phyloP scores from a whole-genome alignment of 345 rosid species.

The Eucalyptus microcorys region DNA sequence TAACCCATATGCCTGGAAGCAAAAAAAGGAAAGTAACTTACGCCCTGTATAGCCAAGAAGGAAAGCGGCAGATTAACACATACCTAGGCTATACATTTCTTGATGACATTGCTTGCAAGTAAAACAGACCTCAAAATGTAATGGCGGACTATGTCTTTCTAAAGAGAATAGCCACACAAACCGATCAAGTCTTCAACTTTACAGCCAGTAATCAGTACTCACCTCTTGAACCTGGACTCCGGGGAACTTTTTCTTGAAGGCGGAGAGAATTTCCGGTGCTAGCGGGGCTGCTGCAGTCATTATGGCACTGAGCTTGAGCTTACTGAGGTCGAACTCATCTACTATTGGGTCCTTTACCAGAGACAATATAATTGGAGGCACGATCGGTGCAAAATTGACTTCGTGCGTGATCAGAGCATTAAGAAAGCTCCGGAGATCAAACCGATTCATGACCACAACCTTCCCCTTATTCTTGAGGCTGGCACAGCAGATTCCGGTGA shows the following conservation, averaged over 20 bases:
- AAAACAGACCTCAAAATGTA: not conserved
- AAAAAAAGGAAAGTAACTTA: not conserved
- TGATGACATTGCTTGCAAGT: not conserved
- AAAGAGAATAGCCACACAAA: not conserved
- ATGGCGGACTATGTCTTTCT: not conserved
- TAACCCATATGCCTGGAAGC: slow-evolving; percentile 74
- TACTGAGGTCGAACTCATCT: slow-evolving; percentile 71
- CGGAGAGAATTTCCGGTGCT: slow-evolving; percentile 66
- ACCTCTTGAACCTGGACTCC: slow-evolving; percentile 88
- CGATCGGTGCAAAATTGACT: slow-evolving; percentile 82
- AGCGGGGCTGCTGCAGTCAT: slow-evolving; percentile 94
- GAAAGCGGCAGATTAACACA: not conserved
- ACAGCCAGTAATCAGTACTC: too few species aligned
- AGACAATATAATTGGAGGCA: slow-evolving; percentile 71
- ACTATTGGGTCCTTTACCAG: slow-evolving; percentile 81
- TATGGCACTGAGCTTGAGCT: slow-evolving; percentile 64
- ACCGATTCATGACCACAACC: slow-evolving; percentile 72
- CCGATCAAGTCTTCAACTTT: not conserved
- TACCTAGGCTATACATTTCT: not conserved
- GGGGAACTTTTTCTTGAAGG: slow-evolving; percentile 66
- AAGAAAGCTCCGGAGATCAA: slow-evolving; percentile 59
- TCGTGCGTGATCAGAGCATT: slow-evolving; percentile 61
- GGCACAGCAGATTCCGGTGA: slow-evolving; percentile 80
- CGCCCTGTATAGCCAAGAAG: not conserved
- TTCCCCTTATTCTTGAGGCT: slow-evolving; percentile 83